Base-by-base conservation (phyloP, 345 rosid genomes). In the Triadica sebifera region DNA sequence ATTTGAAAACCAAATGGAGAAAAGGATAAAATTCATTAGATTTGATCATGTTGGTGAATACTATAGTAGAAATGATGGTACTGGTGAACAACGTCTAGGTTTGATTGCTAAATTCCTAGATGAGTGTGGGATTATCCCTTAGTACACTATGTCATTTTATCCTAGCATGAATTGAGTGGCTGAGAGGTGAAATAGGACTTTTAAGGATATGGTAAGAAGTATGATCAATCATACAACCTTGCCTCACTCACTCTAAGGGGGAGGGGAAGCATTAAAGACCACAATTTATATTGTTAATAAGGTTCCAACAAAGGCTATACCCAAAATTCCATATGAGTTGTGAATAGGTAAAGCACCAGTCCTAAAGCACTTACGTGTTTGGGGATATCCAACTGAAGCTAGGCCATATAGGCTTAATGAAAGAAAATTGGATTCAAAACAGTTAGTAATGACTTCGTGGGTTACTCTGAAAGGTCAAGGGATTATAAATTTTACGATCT, bases 61-160 rank as follows among this genome's bases (percentile, higher is more conserved):
- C n/a, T n/a, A n/a, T n/a, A n/a, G n/a, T n/a, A n/a, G n/a, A n/a
- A n/a, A n/a, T n/a, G n/a, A n/a, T n/a, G n/a, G n/a, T n/a, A n/a
- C n/a, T n/a, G n/a, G n/a, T n/a, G n/a, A n/a, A n/a, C n/a, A n/a
- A n/a, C n/a, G n/a, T n/a, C n/a, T n/a, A n/a, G n/a, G n/a, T n/a
- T n/a, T n/a, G n/a, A n/a, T 73, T 63, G 46, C 70, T 0, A 25
- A 34, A 25, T 63, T 46, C 70, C 34, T 73, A 49, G 12, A 73
- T 13, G 70, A 73, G 43, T 73, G 60, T 20, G 52, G 38, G 1
- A 73, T 10, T 6, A 20, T 73, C 22, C 69, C 70, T 3, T 22
- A 59, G 19, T 25, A 72, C 67, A 39, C 67, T 0, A 45, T 70
- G 47, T 16, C 29, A 17, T 39, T 41, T 0, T 0, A 39, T 5